Percentiles rank a stretch among this genome's conserved stretches.
phyloP scores from a whole-genome alignment of 805 yeast species.

The Metschnikowia cerradonensis region DNA sequence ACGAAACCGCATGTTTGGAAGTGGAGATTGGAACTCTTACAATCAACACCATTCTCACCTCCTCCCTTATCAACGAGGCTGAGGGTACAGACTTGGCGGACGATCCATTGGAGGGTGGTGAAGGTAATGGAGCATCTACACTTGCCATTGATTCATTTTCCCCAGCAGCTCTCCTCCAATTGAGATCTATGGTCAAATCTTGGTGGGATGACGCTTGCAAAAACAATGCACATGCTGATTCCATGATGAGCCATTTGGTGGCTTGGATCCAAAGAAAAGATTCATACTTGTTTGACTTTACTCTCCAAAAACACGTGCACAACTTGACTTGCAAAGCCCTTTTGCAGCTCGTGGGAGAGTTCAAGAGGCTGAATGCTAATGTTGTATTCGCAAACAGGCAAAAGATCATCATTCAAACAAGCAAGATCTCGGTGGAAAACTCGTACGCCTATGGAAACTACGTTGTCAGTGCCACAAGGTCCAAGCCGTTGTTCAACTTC shows the following conservation, averaged over 20 bases:
- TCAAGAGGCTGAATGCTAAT: constrained; percentile 70
- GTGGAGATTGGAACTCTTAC: constrained; percentile 73
- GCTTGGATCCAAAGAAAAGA: constrained; percentile 80
- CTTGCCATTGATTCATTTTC: constrained; percentile 84
- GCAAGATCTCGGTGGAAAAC: constrained; percentile 74
- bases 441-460: constrained; percentile 91
- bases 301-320: constrained; percentile 81
- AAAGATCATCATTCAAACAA: constrained; percentile 66
- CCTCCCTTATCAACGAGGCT: constrained; percentile 78
- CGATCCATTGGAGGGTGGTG: constrained; percentile 29
- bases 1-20: constrained; percentile 74
- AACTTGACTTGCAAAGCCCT: constrained; percentile 80
- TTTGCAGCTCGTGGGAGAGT: constrained; percentile 75
- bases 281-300: constrained; percentile 71
- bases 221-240: constrained; percentile 69
- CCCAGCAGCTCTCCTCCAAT: constrained; percentile 62
- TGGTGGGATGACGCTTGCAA: constrained; percentile 93
- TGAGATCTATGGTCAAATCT: constrained; percentile 70
- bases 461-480: constrained; percentile 68
- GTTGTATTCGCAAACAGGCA: constrained; percentile 79
- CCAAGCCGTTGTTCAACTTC: constrained; percentile 77
- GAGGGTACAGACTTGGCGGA: constrained; percentile 80
- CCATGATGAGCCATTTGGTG: constrained; percentile 74
- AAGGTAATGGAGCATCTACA: constrained; percentile 40
- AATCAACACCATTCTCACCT: constrained; percentile 81